These are phyloP conservation scores for Avena eriantha DNA, from an alignment of 176 grass and related monocot genomes.

Conservation along the genomic window DNA sequence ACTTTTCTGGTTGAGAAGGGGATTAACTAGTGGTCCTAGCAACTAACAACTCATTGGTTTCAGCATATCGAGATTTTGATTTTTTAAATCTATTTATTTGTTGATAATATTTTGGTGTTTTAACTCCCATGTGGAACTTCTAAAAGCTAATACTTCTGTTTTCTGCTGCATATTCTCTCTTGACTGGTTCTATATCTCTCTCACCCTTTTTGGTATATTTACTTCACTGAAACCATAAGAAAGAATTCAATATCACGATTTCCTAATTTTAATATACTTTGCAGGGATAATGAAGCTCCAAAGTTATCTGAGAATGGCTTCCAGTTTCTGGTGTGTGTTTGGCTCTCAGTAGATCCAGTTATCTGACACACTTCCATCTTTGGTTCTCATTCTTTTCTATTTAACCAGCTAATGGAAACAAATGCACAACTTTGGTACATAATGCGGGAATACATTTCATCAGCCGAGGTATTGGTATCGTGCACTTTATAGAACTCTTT, in stretches of 20 bases:
- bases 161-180: slow-evolving; percentile 16
- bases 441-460: slow-evolving; percentile 98
- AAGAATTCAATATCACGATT: neutral
- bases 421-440: slow-evolving; percentile 97
- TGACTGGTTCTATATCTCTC: neutral
- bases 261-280: slow-evolving; percentile 47
- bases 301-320: slow-evolving; percentile 97
- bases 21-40: slow-evolving; percentile 13
- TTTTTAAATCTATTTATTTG: slow-evolving; percentile 7
- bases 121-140: neutral
- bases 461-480: slow-evolving; percentile 72
- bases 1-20: neutral
- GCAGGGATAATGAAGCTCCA: slow-evolving; percentile 81
- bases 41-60: slow-evolving; percentile 6
- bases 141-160: slow-evolving; percentile 4
- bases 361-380: slow-evolving; percentile 32
- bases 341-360: slow-evolving; percentile 40
- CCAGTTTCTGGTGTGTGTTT: slow-evolving; percentile 75
- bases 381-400: slow-evolving; percentile 40
- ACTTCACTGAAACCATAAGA: slow-evolving; percentile 8
- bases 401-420: slow-evolving; percentile 91
- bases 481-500: slow-evolving; percentile 21
- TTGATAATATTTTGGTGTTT: neutral
- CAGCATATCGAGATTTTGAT: neutral
- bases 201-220: neutral